A percentile compares a stretch with the other conserved stretches of the same genome.
Conservation (phyloP, 352 stramenopile genomes). For the Phytophthora sp. region DNA sequence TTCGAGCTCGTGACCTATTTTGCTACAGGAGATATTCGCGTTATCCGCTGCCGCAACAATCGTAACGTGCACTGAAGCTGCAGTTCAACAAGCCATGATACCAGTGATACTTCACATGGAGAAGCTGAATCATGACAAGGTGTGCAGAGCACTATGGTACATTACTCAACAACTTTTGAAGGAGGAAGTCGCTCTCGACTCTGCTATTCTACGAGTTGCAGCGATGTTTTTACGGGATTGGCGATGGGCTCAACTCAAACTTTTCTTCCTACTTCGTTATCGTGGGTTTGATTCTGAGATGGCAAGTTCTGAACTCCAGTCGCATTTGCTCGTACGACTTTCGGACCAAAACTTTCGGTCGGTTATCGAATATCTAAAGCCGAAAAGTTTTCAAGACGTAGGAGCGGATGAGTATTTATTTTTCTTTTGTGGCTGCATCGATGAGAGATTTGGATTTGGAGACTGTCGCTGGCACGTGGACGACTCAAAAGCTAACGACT, state of each 20-base stretch:
- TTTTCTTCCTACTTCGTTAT: neutral
- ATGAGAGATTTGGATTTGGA: neutral
- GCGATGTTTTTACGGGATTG: neutral
- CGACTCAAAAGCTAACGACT: no score
- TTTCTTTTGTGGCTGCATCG: neutral
- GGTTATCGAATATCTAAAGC: neutral
- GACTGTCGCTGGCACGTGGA: no score
- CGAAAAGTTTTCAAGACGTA: neutral
- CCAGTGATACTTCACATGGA: neutral
- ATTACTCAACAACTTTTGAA: neutral
- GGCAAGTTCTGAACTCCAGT: neutral
- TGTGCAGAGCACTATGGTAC: neutral
- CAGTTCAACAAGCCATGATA: constrained; percentile 5
- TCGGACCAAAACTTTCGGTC: neutral
- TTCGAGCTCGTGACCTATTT: neutral
- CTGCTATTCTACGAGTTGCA: neutral
- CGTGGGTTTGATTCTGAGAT: neutral
- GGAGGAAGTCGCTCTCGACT: neutral
- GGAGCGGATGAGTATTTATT: no score
- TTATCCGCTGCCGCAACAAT: neutral
- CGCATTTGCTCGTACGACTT: neutral
- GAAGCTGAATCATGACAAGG: neutral
- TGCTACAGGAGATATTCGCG: neutral
- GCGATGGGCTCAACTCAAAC: neutral
- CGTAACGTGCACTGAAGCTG: neutral